Base-by-base conservation (phyloP, 176 grass and related monocot species). In the Ensete ventricosum region DNA sequence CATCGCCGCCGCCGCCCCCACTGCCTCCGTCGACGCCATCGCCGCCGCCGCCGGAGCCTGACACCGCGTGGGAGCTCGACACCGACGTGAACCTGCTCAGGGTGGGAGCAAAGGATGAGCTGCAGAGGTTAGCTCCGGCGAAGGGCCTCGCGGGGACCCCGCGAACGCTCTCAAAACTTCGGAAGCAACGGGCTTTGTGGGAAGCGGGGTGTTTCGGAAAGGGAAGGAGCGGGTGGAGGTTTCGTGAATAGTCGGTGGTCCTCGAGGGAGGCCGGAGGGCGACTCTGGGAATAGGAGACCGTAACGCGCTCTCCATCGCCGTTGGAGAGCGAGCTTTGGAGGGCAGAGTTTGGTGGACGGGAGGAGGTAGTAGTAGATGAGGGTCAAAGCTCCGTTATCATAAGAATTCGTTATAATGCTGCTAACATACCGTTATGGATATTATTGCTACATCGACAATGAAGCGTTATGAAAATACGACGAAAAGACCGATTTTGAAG, bases 281-380 rank as follows among this genome's bases (percentile, higher is more conserved):
- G 21, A 55, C 65, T 78, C 48, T 81, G 27, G 76, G 77, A 73
- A 84, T 84, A 64, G 78, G 48, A 20, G 17, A 21, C 17, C 43
- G 57, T 29, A 57, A 65, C 60, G 79, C 60, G 69, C 86, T 76
- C 82, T 87, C 90, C 90, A 89, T 91, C 58, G 21, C 69, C 73
- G 5, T 24, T 9, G 53, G 72, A 27, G 68, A 50, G 67, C 14
- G 67, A 50, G 14, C 17, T 21, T 4, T 0, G 6, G 64, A 13
- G 17, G 24, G 1, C 8, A 34, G 24, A 9, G 10, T 26, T 17
- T 13, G 25, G 27, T 34, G 16, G 64, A 26, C 9, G 26, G 22
- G 9, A 10, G 62, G 10, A 10, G 0, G 10, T 13, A 64, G 11
- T 26, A 12, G 63, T 24, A 65, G 21, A 22, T 24, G 63, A 25